These are phyloP conservation scores for Boletus rubroflammeus DNA, from an alignment of 768 basidiomycete genomes.

Conservation along the genomic window DNA sequence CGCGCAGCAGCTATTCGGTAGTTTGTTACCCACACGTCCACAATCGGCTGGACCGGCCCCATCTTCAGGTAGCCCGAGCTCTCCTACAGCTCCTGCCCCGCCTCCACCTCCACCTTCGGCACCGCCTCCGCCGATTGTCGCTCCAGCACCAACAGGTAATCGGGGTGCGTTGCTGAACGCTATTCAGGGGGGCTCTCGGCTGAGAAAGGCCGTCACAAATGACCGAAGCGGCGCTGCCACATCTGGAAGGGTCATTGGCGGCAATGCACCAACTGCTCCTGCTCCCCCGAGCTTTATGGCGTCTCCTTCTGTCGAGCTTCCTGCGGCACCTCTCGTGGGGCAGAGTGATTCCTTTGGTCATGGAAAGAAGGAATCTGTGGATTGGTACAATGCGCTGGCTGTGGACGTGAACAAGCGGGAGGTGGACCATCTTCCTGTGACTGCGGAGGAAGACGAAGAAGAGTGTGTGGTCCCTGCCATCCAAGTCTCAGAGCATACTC, in stretches of 20 bases:
- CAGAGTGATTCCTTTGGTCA: conserved; percentile 25
- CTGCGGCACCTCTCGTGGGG: conserved; percentile 14
- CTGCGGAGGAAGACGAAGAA: conserved; percentile 62
- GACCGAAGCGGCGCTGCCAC: conserved; percentile 73
- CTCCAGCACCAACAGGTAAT: conserved; percentile 46
- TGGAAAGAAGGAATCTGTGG: conserved; percentile 72
- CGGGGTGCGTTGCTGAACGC: conserved; percentile 67
- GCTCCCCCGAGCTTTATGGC: conserved; percentile 3
- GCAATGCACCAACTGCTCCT: conserved; percentile 52
- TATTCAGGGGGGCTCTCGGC: conserved; percentile 71
- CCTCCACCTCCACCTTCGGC: conserved; percentile 37
- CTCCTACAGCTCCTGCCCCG: conserved; percentile 35
- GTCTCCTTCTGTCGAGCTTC: conserved; percentile 20
- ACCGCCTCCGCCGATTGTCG: conserved; percentile 29
- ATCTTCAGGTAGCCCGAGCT: conserved; percentile 21
- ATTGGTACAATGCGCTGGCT: conserved; percentile 89
- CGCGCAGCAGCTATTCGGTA: conserved; percentile 77
- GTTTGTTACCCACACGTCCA: conserved; percentile 57
- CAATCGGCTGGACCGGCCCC: conserved; percentile 46
- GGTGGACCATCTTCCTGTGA: conserved; percentile 45
- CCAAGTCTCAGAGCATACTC: conserved; percentile 46
- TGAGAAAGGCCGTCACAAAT: conserved; percentile 75
- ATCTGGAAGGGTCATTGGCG: conserved; percentile 78
- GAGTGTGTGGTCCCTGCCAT: conserved; percentile 50
- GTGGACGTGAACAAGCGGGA: conserved; percentile 52